Conservation (phyloP, 2,329 filamentous ascomycete species). For the Berkeleyomyces rouxiae region DNA sequence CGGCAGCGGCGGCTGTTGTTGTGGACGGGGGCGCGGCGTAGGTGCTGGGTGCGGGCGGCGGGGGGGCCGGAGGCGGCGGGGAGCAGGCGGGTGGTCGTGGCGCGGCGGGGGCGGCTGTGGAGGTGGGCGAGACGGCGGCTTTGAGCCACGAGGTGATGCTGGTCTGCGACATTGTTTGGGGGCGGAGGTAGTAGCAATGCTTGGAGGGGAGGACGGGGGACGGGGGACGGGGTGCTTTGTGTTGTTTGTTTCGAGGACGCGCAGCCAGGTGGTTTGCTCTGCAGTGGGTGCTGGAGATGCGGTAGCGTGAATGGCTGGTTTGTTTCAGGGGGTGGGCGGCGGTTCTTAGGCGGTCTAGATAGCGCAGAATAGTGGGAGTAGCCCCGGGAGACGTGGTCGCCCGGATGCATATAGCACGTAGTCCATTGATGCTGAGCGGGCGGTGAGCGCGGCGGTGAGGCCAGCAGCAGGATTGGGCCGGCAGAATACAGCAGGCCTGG, state of each 20-base stretch:
- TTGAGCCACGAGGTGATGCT: constrained; percentile 49
- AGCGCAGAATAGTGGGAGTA: too few relatives aligned
- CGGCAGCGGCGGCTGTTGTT: constrained; percentile 13
- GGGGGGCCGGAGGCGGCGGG: constrained; percentile 17
- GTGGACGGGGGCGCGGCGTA: background rate
- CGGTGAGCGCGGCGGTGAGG: background rate
- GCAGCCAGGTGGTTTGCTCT: too few relatives aligned
- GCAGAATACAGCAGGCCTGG: background rate
- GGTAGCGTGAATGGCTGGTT: too few relatives aligned
- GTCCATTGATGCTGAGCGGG: background rate
- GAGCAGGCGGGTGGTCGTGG: constrained; percentile 16
- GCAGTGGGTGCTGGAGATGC: too few relatives aligned
- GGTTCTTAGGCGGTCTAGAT: too few relatives aligned
- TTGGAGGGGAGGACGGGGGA: background rate
- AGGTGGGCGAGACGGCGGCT: constrained; percentile 22
- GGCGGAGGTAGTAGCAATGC: background rate
- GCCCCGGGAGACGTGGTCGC: background rate
- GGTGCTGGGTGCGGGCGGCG: constrained; percentile 23
- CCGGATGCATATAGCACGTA: background rate
- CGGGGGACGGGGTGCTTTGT: too few relatives aligned
- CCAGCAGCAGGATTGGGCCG: background rate
- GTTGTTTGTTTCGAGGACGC: too few relatives aligned
- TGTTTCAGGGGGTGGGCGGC: too few relatives aligned
- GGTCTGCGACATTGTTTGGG: constrained; percentile 28
- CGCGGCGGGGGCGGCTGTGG: constrained; percentile 13